A percentile compares a stretch with the other conserved stretches of the same genome.
phyloP scores from a whole-genome alignment of 2,329 filamentous ascomycete species.

The Amphichorda felina region DNA sequence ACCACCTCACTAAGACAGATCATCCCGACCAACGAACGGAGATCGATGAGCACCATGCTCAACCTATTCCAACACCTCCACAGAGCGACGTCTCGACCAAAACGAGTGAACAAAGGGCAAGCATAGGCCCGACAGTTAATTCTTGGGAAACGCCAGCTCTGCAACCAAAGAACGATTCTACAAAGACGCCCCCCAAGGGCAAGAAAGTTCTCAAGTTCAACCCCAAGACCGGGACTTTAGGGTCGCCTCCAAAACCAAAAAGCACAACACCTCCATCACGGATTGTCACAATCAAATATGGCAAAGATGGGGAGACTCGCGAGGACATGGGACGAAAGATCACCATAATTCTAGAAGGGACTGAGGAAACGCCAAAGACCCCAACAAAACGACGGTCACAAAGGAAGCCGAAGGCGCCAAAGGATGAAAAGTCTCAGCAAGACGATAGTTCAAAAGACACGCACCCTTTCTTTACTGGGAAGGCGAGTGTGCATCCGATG shows the following conservation, averaged over 20 bases:
- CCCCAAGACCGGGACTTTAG: constrained; percentile 48
- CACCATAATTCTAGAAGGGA: constrained; percentile 41
- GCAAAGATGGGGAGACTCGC: constrained; percentile 29
- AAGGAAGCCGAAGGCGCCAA: constrained; percentile 12
- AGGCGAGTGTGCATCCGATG: constrained; percentile 15
- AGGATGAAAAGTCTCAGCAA: background rate
- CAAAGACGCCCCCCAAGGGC: constrained; percentile 16
- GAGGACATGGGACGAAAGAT: constrained; percentile 47
- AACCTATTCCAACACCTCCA: constrained; percentile 6
- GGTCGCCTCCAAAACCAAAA: constrained; percentile 47
- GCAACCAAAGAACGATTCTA: background rate
- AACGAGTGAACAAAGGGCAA: background rate
- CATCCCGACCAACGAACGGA: background rate
- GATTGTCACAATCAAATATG: constrained; percentile 50
- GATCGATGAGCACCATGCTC: background rate
- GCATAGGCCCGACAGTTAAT: too few relatives aligned
- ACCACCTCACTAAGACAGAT: constrained; percentile 4
- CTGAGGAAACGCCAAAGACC: constrained; percentile 12
- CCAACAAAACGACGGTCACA: constrained; percentile 14
- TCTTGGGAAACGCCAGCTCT: background rate
- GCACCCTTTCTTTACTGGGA: constrained; percentile 30
- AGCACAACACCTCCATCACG: constrained; percentile 17
- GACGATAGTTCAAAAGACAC: constrained; percentile 19
- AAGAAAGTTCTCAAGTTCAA: constrained; percentile 45
- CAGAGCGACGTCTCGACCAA: constrained; percentile 6